Conservation (phyloP, 2,329 filamentous ascomycete genomes). For the Colletotrichum acutatum region DNA sequence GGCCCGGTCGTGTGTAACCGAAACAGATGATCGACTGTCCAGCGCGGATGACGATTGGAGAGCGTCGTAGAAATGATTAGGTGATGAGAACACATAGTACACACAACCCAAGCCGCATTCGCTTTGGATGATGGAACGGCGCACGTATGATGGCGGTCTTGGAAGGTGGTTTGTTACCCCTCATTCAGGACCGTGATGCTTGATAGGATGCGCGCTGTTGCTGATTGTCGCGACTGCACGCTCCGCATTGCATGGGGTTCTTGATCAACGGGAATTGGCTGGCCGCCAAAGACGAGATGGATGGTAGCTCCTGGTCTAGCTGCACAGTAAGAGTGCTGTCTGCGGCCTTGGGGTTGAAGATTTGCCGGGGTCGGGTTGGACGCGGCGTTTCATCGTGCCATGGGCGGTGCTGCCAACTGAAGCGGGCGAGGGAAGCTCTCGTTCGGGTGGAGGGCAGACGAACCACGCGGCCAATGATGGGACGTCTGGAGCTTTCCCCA, state of each 20-base stretch:
- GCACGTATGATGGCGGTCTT: conserved; percentile 26
- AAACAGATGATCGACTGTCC: background rate
- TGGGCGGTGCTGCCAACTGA: conserved; percentile 28
- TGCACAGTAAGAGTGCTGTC: background rate
- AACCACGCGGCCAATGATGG: conserved; percentile 26
- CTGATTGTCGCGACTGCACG: background rate
- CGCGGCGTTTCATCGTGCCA: conserved; percentile 26
- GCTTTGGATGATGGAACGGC: conserved; percentile 10
- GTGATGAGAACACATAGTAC: conserved; percentile 7
- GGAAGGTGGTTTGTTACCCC: conserved; percentile 31
- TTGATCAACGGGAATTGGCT: background rate
- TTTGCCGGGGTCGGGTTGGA: conserved; percentile 17
- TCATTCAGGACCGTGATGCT: conserved; percentile 6
- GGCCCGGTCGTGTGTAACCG: conserved; percentile 10
- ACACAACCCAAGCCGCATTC: conserved; percentile 3
- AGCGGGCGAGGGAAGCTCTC: conserved; percentile 13
- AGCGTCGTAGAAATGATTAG: conserved; percentile 5
- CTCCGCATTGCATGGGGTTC: conserved; percentile 13
- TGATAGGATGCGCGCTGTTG: conserved; percentile 15
- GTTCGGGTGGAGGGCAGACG: conserved; percentile 29
- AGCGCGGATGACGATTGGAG: conserved; percentile 8
- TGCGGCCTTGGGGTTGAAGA: conserved; percentile 22
- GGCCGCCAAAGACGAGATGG: background rate
- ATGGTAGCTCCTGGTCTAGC: background rate
- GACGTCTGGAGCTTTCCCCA: background rate